These are phyloP conservation scores for Cercophora scortea DNA, from an alignment of 495 filamentous ascomycete genomes.

Conservation along the genomic window DNA sequence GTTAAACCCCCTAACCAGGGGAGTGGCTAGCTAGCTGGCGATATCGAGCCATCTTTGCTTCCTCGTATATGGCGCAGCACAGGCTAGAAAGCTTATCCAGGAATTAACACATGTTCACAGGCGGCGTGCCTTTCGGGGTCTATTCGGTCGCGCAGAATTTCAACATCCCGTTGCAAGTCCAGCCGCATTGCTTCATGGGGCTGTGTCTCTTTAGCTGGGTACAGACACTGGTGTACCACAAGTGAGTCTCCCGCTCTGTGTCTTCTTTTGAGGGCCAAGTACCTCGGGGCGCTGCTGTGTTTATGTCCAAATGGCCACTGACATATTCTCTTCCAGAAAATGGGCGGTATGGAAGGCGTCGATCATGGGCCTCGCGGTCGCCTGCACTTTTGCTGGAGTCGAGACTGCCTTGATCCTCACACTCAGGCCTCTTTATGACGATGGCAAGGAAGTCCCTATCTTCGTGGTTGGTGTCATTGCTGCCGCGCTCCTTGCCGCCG, in stretches of 20 bases:
- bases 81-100: neutral
- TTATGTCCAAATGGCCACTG: neutral
- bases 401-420: slow-evolving; percentile 58
- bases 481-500: slow-evolving; percentile 63
- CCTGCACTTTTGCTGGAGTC: slow-evolving; percentile 45
- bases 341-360: slow-evolving; percentile 46
- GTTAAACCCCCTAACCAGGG: slow-evolving; percentile 4
- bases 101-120: slow-evolving; percentile 8
- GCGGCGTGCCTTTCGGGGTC: slow-evolving; percentile 37
- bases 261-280: no score
- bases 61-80: no score
- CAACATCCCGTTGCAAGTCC: slow-evolving; percentile 67
- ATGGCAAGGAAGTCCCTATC: slow-evolving; percentile 43
- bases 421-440: slow-evolving; percentile 47
- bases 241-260: slow-evolving; percentile 31
- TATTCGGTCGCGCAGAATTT: slow-evolving; percentile 51
- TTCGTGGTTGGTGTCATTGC: slow-evolving; percentile 55
- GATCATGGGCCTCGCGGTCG: slow-evolving; percentile 29
- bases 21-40: neutral
- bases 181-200: slow-evolving; percentile 61
- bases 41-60: neutral
- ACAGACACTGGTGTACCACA: slow-evolving; percentile 56
- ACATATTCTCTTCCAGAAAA: slow-evolving; percentile 25
- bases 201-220: slow-evolving; percentile 60
- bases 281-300: no score